Percentiles rank a stretch among this genome's conserved stretches.
Evolutionary conservation across 306 rosid species (phyloP).

Genomic region (Arachis stenosperma): DNA sequence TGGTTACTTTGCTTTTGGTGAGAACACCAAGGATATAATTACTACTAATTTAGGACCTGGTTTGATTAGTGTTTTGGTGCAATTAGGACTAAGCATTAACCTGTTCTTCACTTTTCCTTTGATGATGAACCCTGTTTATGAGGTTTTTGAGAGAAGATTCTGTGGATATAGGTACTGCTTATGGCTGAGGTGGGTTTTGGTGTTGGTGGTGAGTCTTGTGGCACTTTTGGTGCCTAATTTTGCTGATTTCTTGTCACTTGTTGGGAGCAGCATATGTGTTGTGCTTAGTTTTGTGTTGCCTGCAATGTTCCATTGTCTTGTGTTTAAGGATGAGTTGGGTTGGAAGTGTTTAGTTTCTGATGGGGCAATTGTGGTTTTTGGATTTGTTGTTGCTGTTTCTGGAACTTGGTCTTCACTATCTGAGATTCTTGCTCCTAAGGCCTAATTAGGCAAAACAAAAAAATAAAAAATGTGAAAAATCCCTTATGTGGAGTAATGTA

Average conservation of each 20-base stretch:
- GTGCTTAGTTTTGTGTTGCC: constrained; percentile 69
- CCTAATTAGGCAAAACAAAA: constrained; percentile 28
- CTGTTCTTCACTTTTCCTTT: constrained; percentile 68
- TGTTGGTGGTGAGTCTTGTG: constrained; percentile 59
- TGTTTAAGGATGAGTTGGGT: constrained; percentile 66
- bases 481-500: neutral
- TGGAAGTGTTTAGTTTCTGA: constrained; percentile 56
- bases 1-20: constrained; percentile 82
- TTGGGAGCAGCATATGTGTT: constrained; percentile 76
- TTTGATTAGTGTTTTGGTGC: constrained; percentile 56
- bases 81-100: constrained; percentile 65
- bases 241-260: constrained; percentile 74
- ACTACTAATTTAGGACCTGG: constrained; percentile 73
- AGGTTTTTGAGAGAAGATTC: constrained; percentile 68
- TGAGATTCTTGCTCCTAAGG: constrained; percentile 60
- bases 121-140: constrained; percentile 88
- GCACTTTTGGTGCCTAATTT: constrained; percentile 79
- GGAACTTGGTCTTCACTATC: constrained; percentile 60
- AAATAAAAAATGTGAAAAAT: neutral
- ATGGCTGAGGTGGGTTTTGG: constrained; percentile 75
- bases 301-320: constrained; percentile 65
- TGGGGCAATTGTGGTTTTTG: constrained; percentile 55
- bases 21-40: constrained; percentile 69
- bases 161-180: constrained; percentile 56
- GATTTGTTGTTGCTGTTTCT: constrained; percentile 49